Evolutionary conservation across 2,329 filamentous ascomycete genomes (phyloP).

Genomic region (Fusarium tricinctum): DNA sequence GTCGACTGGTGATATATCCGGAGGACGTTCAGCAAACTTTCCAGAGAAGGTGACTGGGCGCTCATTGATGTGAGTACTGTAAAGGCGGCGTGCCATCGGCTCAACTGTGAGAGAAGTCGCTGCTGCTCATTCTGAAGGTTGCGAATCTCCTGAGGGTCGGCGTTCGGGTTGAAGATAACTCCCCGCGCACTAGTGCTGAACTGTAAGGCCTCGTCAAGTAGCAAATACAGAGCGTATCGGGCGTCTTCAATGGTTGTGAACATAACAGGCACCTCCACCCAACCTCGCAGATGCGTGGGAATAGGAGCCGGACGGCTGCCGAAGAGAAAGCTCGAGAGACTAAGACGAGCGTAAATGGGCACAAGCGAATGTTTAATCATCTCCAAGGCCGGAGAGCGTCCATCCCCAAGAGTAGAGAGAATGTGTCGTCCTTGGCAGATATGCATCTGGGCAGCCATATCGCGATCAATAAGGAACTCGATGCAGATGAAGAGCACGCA

Average conservation of each 20-base stretch:
- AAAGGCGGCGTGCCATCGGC: constrained; percentile 53
- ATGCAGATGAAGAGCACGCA: constrained; percentile 68
- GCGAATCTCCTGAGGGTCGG: constrained; percentile 45
- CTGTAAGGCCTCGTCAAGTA: constrained; percentile 58
- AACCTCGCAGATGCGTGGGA: constrained; percentile 53
- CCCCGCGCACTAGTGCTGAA: constrained; percentile 52
- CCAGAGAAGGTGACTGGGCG: constrained; percentile 27
- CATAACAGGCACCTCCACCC: constrained; percentile 51
- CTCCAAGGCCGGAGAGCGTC: constrained; percentile 52
- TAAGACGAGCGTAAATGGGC: constrained; percentile 61
- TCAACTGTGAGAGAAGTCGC: constrained; percentile 50
- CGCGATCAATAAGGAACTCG: constrained; percentile 67
- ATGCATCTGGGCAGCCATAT: constrained; percentile 60
- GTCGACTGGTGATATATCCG: constrained; percentile 56
- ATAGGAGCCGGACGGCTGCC: constrained; percentile 56
- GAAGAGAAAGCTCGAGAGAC: constrained; percentile 59
- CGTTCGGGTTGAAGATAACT: constrained; percentile 47
- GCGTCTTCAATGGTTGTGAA: constrained; percentile 55
- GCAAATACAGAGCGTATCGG: constrained; percentile 53
- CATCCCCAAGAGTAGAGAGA: constrained; percentile 53
- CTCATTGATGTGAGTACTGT: constrained; percentile 48
- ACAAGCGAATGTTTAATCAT: constrained; percentile 58
- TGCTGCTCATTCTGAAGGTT: constrained; percentile 53
- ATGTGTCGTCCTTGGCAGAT: constrained; percentile 61
- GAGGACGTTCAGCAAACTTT: constrained; percentile 50